Evolutionary conservation across 148 eudicot genomes (phyloP).

Genomic region (Rhododendron simsii): DNA sequence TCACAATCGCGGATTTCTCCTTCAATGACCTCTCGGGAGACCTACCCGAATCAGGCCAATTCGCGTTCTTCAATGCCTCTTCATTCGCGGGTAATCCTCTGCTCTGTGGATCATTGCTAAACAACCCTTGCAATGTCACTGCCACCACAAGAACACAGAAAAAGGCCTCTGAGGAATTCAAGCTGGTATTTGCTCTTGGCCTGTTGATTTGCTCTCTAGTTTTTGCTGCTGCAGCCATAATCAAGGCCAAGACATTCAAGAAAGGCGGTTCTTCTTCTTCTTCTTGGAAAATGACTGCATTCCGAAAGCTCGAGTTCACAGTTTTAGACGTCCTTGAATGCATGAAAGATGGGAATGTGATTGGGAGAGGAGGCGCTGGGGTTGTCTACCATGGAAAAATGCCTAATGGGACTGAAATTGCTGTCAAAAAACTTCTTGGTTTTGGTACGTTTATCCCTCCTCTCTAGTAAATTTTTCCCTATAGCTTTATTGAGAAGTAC

Average conservation of each 20-base stretch:
- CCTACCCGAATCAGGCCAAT: constrained; percentile 73
- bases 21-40: constrained; percentile 77
- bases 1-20: constrained; percentile 82
- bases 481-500: no score
- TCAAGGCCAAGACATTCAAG: constrained; percentile 79
- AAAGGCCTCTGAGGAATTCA: constrained; percentile 48
- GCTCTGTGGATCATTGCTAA: constrained; percentile 59
- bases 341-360: constrained; percentile 90
- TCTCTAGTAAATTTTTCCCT: neutral
- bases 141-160: constrained; percentile 7
- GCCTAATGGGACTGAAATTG: constrained; percentile 78
- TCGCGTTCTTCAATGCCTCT: constrained; percentile 66
- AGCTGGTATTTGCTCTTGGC: constrained; percentile 65
- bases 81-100: constrained; percentile 78
- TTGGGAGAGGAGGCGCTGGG: constrained; percentile 94
- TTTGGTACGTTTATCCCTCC: constrained; percentile 31
- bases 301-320: constrained; percentile 65
- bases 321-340: constrained; percentile 72
- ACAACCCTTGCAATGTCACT: constrained; percentile 64
- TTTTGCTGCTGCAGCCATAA: constrained; percentile 58
- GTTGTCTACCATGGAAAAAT: constrained; percentile 91
- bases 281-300: constrained; percentile 82
- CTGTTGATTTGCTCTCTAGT: constrained; percentile 60
- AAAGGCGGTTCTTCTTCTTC: constrained; percentile 32
- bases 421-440: constrained; percentile 80